These are phyloP conservation scores for Dactylis glomerata DNA, from an alignment of 176 grass and related monocot species.

Conservation along the genomic window DNA sequence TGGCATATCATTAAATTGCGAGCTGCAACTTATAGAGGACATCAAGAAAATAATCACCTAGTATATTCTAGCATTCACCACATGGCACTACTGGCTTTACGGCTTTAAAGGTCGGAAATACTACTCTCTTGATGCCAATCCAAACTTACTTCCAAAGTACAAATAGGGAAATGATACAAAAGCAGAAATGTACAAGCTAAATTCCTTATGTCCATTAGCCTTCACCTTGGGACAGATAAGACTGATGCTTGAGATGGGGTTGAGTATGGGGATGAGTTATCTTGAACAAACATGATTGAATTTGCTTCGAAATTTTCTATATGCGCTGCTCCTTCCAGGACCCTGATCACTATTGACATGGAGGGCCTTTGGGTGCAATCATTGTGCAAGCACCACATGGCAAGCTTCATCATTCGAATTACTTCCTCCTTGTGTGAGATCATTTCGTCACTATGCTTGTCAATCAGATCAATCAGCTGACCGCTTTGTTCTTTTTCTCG, in stretches of 20 bases:
- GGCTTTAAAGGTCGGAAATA: background rate
- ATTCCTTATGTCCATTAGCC: background rate
- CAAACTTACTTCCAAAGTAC: background rate
- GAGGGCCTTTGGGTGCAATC: background rate
- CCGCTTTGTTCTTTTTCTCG: too few species aligned
- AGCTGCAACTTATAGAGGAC: too few species aligned
- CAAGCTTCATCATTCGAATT: too few species aligned
- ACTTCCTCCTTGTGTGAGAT: too few species aligned
- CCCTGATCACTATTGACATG: background rate
- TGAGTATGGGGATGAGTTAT: background rate
- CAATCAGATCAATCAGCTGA: too few species aligned
- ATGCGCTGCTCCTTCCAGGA: background rate
- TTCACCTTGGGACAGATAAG: background rate
- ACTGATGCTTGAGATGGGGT: background rate
- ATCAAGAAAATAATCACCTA: too few species aligned
- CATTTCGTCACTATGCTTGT: too few species aligned
- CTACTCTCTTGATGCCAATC: background rate
- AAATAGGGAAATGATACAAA: too few species aligned
- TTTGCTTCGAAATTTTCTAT: background rate
- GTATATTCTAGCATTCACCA: too few species aligned
- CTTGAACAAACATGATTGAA: background rate
- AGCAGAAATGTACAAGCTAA: background rate
- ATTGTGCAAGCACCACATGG: background rate
- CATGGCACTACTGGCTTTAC: too few species aligned
- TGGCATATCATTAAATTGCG: too few species aligned